These are phyloP conservation scores for Pseudogymnoascus sp. DNA, from an alignment of 2,329 filamentous ascomycete species.

Conservation along the genomic window DNA sequence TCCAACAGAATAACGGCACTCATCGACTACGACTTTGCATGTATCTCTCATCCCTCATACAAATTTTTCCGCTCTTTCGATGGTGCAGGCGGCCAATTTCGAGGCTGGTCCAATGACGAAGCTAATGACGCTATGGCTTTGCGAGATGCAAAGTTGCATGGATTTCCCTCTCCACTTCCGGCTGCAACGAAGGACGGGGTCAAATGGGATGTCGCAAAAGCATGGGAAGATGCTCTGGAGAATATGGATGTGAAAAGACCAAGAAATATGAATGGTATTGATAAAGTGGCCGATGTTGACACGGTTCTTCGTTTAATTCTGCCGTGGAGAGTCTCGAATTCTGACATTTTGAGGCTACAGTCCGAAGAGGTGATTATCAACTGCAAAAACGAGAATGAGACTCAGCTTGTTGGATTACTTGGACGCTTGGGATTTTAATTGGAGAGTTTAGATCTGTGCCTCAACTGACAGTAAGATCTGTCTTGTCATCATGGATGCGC, in stretches of 20 bases:
- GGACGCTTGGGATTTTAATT: background rate
- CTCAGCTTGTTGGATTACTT: background rate
- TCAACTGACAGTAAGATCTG: background rate
- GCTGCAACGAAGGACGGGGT: background rate
- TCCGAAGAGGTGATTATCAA: background rate
- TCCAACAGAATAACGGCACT: conserved; percentile 26
- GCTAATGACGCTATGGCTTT: conserved; percentile 18
- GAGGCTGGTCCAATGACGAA: conserved; percentile 21
- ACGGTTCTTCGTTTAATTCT: background rate
- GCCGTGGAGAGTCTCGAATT: background rate
- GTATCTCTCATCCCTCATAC: conserved; percentile 22
- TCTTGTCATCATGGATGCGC: background rate
- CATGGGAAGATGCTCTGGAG: background rate
- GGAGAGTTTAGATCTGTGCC: background rate
- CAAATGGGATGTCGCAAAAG: background rate
- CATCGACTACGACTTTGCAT: conserved; percentile 25
- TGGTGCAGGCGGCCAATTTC: conserved; percentile 21
- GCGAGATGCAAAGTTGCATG: conserved; percentile 23
- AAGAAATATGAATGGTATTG: background rate
- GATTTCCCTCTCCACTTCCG: conserved; percentile 18
- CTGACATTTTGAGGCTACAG: background rate
- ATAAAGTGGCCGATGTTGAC: background rate
- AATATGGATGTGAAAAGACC: background rate
- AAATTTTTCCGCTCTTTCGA: conserved; percentile 24
- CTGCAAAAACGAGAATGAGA: background rate